phyloP scores from a whole-genome alignment of 1,284 basidiomycete species.

The Ganoderma boninense region DNA sequence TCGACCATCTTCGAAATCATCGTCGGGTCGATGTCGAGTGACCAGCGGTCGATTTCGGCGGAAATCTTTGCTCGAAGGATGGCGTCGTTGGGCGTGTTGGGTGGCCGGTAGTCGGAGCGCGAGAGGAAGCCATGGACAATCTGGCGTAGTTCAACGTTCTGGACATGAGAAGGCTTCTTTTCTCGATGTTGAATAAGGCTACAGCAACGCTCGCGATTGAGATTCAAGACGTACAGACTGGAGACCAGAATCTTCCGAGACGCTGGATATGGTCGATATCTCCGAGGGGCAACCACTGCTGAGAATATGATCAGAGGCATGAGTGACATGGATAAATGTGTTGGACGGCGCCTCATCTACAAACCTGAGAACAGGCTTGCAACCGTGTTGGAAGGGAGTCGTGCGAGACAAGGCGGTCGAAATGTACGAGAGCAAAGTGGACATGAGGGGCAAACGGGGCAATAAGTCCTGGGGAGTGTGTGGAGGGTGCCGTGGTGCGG shows the following conservation, averaged over 20 bases:
- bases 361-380: background rate
- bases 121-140: slow-evolving; percentile 18
- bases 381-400: background rate
- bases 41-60: slow-evolving; percentile 21
- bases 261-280: background rate
- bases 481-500: background rate
- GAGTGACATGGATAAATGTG: background rate
- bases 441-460: background rate
- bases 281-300: background rate
- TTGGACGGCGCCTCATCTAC: background rate
- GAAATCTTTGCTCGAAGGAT: slow-evolving; percentile 18
- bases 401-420: background rate
- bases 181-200: background rate
- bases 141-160: background rate
- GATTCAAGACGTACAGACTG: background rate
- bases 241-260: background rate
- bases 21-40: slow-evolving; percentile 13
- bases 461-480: background rate
- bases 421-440: background rate
- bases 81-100: slow-evolving; percentile 13
- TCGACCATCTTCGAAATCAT: slow-evolving; percentile 29
- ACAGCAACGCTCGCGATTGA: background rate
- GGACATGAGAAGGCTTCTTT: background rate
- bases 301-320: background rate
- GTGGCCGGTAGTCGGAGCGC: slow-evolving; percentile 14